These are phyloP conservation scores for Mrakia hoshinonis DNA, from an alignment of 768 basidiomycete genomes.

Conservation along the genomic window DNA sequence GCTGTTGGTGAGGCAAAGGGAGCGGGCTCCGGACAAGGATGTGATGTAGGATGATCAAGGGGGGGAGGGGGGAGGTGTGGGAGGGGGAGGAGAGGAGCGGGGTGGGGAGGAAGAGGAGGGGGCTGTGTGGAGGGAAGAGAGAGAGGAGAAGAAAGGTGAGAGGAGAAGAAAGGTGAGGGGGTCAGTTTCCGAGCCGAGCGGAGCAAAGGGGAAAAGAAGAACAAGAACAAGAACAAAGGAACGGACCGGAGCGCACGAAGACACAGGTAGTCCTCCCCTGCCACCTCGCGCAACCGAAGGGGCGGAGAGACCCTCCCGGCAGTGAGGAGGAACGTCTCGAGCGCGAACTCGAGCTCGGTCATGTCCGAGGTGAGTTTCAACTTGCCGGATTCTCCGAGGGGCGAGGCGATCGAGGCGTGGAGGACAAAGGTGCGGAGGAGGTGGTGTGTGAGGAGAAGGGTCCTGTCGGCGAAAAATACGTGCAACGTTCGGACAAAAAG, in stretches of 20 bases:
- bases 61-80: constrained; percentile 67
- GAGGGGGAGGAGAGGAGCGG: constrained; percentile 55
- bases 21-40: constrained; percentile 76
- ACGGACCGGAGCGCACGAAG: constrained; percentile 73
- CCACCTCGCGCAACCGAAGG: constrained; percentile 58
- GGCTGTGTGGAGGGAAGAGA: constrained; percentile 46
- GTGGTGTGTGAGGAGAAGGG: constrained; percentile 60
- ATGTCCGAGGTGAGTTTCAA: constrained; percentile 91
- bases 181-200: too few relatives aligned
- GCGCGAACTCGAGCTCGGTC: constrained; percentile 88
- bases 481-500: constrained; percentile 6
- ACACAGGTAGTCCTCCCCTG: constrained; percentile 74
- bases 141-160: background rate
- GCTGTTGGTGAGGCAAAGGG: constrained; percentile 68
- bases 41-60: constrained; percentile 74
- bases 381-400: constrained; percentile 85
- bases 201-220: too few relatives aligned
- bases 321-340: constrained; percentile 62
- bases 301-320: constrained; percentile 50
- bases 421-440: constrained; percentile 78
- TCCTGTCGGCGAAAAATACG: constrained; percentile 50
- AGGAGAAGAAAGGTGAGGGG: background rate
- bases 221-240: background rate
- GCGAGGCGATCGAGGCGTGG: constrained; percentile 86
- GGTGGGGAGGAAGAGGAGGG: constrained; percentile 81